phyloP scores from a whole-genome alignment of 2,329 filamentous ascomycete species.

The Fusarium brevicatenulatum region DNA sequence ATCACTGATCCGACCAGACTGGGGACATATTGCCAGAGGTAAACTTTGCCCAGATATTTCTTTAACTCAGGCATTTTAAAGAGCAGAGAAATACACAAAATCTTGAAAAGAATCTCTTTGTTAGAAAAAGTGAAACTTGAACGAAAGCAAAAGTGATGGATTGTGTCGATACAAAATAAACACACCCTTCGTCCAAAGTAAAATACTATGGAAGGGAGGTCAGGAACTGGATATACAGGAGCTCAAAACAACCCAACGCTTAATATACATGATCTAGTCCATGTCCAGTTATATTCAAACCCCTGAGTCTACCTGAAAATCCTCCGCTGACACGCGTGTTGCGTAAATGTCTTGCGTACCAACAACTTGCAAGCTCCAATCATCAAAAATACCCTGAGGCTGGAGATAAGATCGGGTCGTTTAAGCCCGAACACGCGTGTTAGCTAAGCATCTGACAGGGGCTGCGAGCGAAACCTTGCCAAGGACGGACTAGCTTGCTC shows the following conservation, averaged over 20 bases:
- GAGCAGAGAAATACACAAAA: too few relatives aligned
- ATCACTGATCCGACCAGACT: constrained; percentile 56
- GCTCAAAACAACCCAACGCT: too few relatives aligned
- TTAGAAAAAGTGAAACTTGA: too few relatives aligned
- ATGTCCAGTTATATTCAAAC: rapidly evolving
- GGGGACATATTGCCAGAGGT: constrained; percentile 50
- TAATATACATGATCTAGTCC: too few relatives aligned
- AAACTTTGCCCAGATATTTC: constrained; percentile 4
- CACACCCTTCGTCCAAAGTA: too few relatives aligned
- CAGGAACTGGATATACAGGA: too few relatives aligned
- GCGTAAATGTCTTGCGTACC: not conserved
- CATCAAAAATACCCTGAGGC: not conserved
- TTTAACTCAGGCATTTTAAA: constrained; percentile 9
- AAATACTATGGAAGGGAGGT: too few relatives aligned
- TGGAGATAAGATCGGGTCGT: not conserved
- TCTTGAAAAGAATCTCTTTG: too few relatives aligned
- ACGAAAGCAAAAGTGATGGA: too few relatives aligned
- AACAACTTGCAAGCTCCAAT: too few relatives aligned
- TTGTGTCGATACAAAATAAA: too few relatives aligned
- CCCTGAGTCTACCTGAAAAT: rapidly evolving
- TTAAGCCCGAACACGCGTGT: constrained; percentile 21
- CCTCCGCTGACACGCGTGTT: constrained; percentile 34
- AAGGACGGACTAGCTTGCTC: rapidly evolving
- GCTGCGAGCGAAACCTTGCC: rapidly evolving
- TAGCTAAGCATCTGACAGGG: constrained; percentile 1